Percentiles rank a stretch among this genome's conserved stretches.
phyloP scores from a whole-genome alignment of 306 rosid species.

The Fragaria nilgerrensis region DNA sequence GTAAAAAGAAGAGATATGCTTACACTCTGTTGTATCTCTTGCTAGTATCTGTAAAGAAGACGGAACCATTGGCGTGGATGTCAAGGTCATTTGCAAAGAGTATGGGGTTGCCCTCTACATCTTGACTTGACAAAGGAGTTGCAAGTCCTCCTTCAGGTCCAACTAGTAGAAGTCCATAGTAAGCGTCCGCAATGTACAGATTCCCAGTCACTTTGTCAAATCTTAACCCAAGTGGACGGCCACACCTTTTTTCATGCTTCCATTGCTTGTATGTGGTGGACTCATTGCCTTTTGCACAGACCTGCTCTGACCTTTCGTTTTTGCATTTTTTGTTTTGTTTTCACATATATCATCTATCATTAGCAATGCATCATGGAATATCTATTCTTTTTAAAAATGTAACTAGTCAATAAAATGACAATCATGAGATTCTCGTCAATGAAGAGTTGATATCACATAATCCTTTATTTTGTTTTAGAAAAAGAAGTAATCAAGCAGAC shows the following conservation, averaged over 20 bases:
- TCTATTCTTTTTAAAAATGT: neutral
- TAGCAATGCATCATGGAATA: neutral
- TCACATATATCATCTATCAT: neutral
- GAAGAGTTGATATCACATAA: neutral
- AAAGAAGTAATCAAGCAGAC: neutral
- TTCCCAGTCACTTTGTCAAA: conserved; percentile 68
- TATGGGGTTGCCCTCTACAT: conserved; percentile 60
- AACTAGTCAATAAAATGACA: neutral
- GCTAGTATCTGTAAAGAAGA: conserved; percentile 92
- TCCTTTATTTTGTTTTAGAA: neutral
- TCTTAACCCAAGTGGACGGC: conserved; percentile 85
- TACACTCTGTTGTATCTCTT: conserved; percentile 81
- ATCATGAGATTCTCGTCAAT: neutral
- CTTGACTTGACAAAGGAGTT: conserved; percentile 59
- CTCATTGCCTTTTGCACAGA: conserved; percentile 63
- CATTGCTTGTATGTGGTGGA: conserved; percentile 87
- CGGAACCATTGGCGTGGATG: conserved; percentile 76
- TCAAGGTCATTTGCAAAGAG: conserved; percentile 95
- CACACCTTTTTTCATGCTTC: conserved; percentile 79
- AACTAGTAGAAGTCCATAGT: conserved; percentile 76
- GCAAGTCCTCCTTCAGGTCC: conserved; percentile 86
- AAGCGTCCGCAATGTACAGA: conserved; percentile 82
- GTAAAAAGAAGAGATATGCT: neutral
- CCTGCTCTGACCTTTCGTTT: conserved; percentile 63
- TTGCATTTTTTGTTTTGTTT: conserved; percentile 6